These are phyloP conservation scores for Penicillium dipodomyicola DNA, from an alignment of 495 filamentous ascomycete species.

Conservation along the genomic window DNA sequence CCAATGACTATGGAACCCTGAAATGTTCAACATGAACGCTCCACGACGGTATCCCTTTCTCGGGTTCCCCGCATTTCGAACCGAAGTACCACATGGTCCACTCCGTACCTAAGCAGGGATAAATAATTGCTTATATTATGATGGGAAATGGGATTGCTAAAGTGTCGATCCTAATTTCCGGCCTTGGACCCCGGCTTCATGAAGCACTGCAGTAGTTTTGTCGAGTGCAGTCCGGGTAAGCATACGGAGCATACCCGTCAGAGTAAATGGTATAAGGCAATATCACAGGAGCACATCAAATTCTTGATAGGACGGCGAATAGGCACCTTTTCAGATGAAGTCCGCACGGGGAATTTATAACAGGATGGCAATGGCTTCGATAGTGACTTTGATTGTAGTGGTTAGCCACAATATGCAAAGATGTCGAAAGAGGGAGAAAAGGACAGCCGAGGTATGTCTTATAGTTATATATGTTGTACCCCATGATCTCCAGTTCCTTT, in stretches of 20 bases:
- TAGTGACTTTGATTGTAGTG: not conserved
- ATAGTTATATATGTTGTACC: not conserved
- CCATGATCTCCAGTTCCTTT: not conserved
- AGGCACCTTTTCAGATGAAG: not conserved
- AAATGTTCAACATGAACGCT: not conserved
- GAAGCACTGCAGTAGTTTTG: not conserved
- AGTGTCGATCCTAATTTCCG: slow-evolving; percentile 1
- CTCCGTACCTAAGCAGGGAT: not conserved
- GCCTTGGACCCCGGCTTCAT: not conserved
- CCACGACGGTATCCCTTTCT: not conserved
- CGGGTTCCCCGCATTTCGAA: not conserved
- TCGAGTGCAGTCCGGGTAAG: not conserved
- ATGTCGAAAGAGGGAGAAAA: not conserved
- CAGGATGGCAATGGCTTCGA: not conserved
- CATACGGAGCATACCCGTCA: not conserved
- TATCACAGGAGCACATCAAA: not conserved
- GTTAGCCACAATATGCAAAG: not conserved
- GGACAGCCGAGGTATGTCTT: not conserved
- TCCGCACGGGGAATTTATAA: not conserved
- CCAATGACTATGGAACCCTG: not conserved
- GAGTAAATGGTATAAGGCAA: not conserved
- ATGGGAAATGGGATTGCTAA: not conserved
- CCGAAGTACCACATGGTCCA: not conserved
- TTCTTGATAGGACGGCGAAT: not conserved
- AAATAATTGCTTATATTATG: not conserved